Evolutionary conservation across 345 rosid genomes (phyloP), one percentile per base, ranked within the genome.

Genomic region (Melastoma malabathricum): DNA sequence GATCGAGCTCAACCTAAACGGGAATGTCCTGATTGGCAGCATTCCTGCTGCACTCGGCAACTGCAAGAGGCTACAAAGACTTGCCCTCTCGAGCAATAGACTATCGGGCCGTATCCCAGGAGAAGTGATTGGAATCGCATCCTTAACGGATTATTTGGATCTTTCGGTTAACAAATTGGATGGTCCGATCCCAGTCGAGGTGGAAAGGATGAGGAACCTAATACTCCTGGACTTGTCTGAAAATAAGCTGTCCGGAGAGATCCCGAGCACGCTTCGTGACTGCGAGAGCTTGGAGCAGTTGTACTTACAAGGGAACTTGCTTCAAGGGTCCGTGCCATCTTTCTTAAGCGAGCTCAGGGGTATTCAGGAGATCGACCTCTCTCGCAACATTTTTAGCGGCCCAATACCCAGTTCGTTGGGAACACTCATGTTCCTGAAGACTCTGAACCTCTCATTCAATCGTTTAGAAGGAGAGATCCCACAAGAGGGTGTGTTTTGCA

Each of bases 21-120:
- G 31, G 13, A 77, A 77, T 46, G 62, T 47, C 27, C 43, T 71
- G 31, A 18, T 61, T 0, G 83, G 79, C 20, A 66, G 56, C 17
- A 71, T 74, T 39, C 80, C 83, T 23, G 57, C 59, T 43, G 57
- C 59, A 63, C 17, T 77, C 0, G 70, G 61, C 9, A 44, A 34
- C 51, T 68, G 73, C 47, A 55, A 17, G 44, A 43, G 48, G 44
- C 59, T 77, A 62, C 61, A 57, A 44, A 44, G 19, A 10, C 51
- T 70, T 5, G 16, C 15, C 38, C 19, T 65, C 10, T 49, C 55
- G 9, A 13, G 15, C 5, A 69, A 69, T 46, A 51, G 1, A 5
- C 50, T 69, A 20, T 54, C 59, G 1, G 63, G 73, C 29, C 43
- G 59, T 34, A 52, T 71, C 13, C 64, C 70, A 14, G 5, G 17